Conservation (phyloP, 163 green algal genomes). For the Chlamydomonas reinhardtii region DNA sequence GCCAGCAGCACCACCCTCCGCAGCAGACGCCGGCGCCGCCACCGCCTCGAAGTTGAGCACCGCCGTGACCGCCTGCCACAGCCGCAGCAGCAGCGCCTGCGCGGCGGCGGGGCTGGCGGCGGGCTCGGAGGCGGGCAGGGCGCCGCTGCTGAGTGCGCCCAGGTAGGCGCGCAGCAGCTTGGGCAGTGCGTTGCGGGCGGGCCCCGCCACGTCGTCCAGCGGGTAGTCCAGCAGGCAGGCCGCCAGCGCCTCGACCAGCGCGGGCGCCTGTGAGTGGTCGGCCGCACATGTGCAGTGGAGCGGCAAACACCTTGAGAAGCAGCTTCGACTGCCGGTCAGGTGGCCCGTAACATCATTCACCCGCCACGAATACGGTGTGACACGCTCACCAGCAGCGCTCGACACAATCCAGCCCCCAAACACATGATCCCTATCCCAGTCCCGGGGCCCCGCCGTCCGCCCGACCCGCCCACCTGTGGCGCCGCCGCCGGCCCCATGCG, state of each 20-base stretch:
- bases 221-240: conserved; percentile 36
- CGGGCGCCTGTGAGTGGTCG: not conserved
- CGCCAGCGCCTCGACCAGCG: conserved; percentile 19
- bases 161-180: conserved; percentile 32
- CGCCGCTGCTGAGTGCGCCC: not conserved
- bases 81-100: conserved; percentile 18
- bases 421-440: too few species aligned
- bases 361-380: too few species aligned
- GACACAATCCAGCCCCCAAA: too few species aligned
- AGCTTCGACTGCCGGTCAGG: too few species aligned
- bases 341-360: too few species aligned
- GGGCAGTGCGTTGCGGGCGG: not conserved
- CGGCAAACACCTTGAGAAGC: too few species aligned
- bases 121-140: not conserved
- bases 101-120: not conserved
- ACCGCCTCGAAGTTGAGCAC: conserved; percentile 1
- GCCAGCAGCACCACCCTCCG: not conserved
- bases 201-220: conserved; percentile 4
- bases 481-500: conserved; percentile 15
- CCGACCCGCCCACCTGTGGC: conserved; percentile 9
- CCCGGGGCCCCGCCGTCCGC: too few species aligned
- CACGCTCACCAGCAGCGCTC: too few species aligned
- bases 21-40: not conserved
- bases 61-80: conserved; percentile 9
- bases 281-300: not conserved